Base-by-base conservation (phyloP, 192 early-diverging fungal genomes). In the Rhizoclosmatium sp. region DNA sequence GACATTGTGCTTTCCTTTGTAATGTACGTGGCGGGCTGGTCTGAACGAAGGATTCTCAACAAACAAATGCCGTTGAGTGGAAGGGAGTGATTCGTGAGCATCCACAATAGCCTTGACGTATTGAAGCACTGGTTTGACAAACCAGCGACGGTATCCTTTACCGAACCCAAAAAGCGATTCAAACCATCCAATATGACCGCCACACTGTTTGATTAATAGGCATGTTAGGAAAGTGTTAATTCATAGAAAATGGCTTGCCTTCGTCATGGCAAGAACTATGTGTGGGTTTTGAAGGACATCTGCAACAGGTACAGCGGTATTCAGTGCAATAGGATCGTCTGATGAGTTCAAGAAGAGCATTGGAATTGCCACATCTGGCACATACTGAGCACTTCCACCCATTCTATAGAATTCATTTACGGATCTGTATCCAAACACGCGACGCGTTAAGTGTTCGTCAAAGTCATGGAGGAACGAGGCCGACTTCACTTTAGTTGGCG, bases 131-230 rank as follows among this genome's bases (percentile, higher is more conserved):
- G 88, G 85, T 44, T 64, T 73, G 47, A 45, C 65, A 64, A 80
- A 82, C 86, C 84, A 86, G 31, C 85, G 16, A 46, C 47, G 65
- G 9, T 81, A 82, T 4, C 54, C 66, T 51, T 62, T 76, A 5
- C 82, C 83, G 5, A 65, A 62, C 10, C 47, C 65, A 3, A 84
- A 3, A 44, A n/a, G 49, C 10, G 82, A 79, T 61, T 68, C 86
- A 81, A 94, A 94, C 92, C 93, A 98, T 2, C 95, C 97, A 75
- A 99, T 87, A 80, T 99, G 97, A 21, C 97, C 97, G 65, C 97
- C 97, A 45, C 87, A 83, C 10, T 80, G 74, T 1, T 2, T 31
- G 31, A 31, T 31, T 31, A 31, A 31, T 31, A 31, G 31, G 31
- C 31, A 31, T 31, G 31, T 31, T 31, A 31, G 31, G 31, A 31